Conservation (phyloP, 1,284 basidiomycete genomes). For the Earliella scabrosa region DNA sequence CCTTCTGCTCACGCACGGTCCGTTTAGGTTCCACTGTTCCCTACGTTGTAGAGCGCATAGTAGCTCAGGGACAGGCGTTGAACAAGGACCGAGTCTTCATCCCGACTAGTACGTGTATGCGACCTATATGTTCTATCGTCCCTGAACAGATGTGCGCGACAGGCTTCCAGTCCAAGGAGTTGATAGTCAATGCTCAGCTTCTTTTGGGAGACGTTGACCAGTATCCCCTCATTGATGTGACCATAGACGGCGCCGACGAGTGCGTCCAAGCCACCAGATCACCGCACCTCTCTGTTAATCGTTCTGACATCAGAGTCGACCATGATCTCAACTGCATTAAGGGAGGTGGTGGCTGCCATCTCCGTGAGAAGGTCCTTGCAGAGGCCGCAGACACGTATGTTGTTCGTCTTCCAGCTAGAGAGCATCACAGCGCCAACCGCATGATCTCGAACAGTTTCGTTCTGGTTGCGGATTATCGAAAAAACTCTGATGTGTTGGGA, state of each 20-base stretch:
- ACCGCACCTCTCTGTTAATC: too few species aligned
- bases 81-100: constrained; percentile 89
- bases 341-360: constrained; percentile 96
- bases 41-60: constrained; percentile 95
- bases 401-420: background rate
- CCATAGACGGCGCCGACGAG: constrained; percentile 98
- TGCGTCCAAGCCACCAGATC: too few species aligned
- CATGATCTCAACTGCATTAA: constrained; percentile 92
- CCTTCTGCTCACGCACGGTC: background rate
- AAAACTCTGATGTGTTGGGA: constrained; percentile 85
- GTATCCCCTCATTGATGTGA: constrained; percentile 91
- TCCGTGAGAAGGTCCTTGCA: constrained; percentile 97
- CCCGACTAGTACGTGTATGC: constrained; percentile 83
- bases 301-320: constrained; percentile 88
- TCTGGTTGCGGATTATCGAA: constrained; percentile 95
- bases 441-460: constrained; percentile 72
- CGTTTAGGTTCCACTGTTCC: constrained; percentile 93
- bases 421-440: too few species aligned
- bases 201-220: constrained; percentile 92
- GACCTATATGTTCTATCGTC: too few species aligned
- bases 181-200: constrained; percentile 86
- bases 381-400: constrained; percentile 91
- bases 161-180: constrained; percentile 96
- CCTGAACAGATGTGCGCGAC: background rate
- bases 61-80: constrained; percentile 78